phyloP scores from a whole-genome alignment of 2,329 filamentous ascomycete genomes.

The Calonectria honghensis region DNA sequence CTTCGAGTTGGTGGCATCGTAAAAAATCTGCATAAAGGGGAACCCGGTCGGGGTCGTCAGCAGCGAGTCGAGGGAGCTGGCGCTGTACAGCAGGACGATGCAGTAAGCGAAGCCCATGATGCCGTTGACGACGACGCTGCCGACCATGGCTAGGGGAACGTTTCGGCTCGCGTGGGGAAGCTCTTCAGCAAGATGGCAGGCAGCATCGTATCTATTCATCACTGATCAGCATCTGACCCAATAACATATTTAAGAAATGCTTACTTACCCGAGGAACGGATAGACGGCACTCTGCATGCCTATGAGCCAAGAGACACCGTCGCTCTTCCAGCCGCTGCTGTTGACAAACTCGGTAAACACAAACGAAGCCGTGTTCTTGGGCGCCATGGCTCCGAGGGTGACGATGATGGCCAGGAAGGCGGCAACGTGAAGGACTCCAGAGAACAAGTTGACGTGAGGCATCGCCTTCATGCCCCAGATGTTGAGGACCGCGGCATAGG shows the following conservation, averaged over 20 bases:
- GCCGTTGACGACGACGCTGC: constrained; percentile 63
- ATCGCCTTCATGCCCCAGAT: constrained; percentile 63
- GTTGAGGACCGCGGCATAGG: constrained; percentile 63
- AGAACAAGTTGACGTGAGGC: constrained; percentile 59
- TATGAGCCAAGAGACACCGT: constrained; percentile 59
- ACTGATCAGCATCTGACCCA: background rate
- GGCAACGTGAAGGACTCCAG: constrained; percentile 52
- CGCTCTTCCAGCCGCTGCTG: constrained; percentile 57
- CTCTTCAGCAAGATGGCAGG: constrained; percentile 59
- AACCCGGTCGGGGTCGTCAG: constrained; percentile 64
- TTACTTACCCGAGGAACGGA: constrained; percentile 58
- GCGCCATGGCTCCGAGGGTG: constrained; percentile 56
- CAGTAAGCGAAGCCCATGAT: constrained; percentile 66
- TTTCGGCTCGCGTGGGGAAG: constrained; percentile 58
- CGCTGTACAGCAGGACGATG: constrained; percentile 65
- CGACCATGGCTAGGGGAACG: constrained; percentile 60
- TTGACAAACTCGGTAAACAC: constrained; percentile 59
- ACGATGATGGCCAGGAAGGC: constrained; percentile 56
- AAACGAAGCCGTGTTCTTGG: constrained; percentile 55
- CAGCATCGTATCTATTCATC: constrained; percentile 57
- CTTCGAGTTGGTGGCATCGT: constrained; percentile 54
- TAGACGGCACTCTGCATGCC: constrained; percentile 58
- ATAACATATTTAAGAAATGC: too few species aligned
- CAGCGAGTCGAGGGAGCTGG: constrained; percentile 61
- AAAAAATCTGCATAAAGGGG: constrained; percentile 65